Base-by-base conservation (phyloP, 2,329 filamentous ascomycete species). In the Diaporthe citriasiana region DNA sequence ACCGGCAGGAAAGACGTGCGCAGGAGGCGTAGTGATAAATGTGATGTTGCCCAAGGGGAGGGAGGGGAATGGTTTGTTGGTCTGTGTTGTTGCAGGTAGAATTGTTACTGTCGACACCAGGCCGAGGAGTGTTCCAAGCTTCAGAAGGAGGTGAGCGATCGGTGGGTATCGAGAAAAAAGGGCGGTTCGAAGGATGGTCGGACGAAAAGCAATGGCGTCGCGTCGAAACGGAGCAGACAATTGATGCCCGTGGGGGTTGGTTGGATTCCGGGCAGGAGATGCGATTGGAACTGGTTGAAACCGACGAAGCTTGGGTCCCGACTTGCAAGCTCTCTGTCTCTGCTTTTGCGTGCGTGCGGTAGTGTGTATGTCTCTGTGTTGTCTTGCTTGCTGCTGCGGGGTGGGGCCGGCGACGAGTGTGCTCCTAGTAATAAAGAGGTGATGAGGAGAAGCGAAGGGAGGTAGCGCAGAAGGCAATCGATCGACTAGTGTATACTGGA, bases 221-320 rank as follows among this genome's bases (percentile, higher is more conserved):
- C 47, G 63, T 38, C 53, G 63, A 68, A 53, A 68, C 63, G 45
- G 63, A n/a, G 45, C 45, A 51, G 63, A 51, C 63, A 66, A 66
- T 51, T 51, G 63, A 66, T 45, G n/a, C 45, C 30, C 30, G 45
- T 51, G 63, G 45, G 30, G 9, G 45, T 9, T 38, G 22, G 47
- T 47, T 53, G 63, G 63, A 68, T 68, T 47, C 22, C 63, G 33
- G 47, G 63, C 63, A 68, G 63, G 63, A 68, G 63, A 53, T 53
- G 63, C 63, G 63, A 68, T 68, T 68, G 63, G 63, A 30, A 68
- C 33, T 40, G 47, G 63, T 68, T 53, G 63, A 68, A 68, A 68
- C 63, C 53, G 63, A 25, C 22, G 45, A 51, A 51, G 45, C 30
- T 66, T 51, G 63, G 63, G 12, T 51, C 63, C 63, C 33, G 63